phyloP scores from a whole-genome alignment of 2,329 filamentous ascomycete species.

The Calonectria hawksworthii region DNA sequence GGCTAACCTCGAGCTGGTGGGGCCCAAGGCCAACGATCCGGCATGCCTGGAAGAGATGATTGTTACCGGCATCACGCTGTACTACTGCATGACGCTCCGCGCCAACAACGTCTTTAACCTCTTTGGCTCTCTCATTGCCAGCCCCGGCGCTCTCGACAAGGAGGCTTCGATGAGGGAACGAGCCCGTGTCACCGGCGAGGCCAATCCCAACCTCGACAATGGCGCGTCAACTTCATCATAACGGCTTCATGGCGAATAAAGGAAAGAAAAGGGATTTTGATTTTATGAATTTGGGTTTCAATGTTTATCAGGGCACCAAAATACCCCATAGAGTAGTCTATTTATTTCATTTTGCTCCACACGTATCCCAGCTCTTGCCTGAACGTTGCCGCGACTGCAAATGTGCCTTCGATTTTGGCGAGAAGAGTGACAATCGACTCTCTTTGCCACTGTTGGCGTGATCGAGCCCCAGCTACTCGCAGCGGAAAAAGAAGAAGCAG shows the following conservation, averaged over 20 bases:
- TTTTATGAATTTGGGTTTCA: neutral
- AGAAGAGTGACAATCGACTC: slow-evolving; percentile 39
- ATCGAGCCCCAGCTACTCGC: slow-evolving; percentile 51
- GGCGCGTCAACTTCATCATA: neutral
- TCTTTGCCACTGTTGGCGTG: slow-evolving; percentile 40
- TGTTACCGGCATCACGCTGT: slow-evolving; percentile 35
- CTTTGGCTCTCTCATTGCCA: slow-evolving; percentile 35
- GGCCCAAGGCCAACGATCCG: slow-evolving; percentile 28
- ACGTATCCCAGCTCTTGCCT: slow-evolving; percentile 35
- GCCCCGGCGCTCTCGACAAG: slow-evolving; percentile 33
- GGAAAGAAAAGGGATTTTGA: neutral
- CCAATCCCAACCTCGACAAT: neutral
- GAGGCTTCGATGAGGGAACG: slow-evolving; percentile 11
- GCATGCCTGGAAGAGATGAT: slow-evolving; percentile 37
- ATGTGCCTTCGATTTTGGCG: slow-evolving; percentile 33
- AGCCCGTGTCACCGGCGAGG: neutral
- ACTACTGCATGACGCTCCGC: slow-evolving; percentile 38
- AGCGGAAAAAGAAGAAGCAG: slow-evolving; percentile 53
- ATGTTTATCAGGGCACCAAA: neutral
- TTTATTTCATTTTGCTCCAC: slow-evolving; percentile 32
- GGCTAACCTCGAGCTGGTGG: slow-evolving; percentile 37
- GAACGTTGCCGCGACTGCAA: slow-evolving; percentile 47
- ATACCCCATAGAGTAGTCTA: slow-evolving; percentile 6
- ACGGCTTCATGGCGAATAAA: neutral
- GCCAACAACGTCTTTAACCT: slow-evolving; percentile 27